Evolutionary conservation across 2,329 filamentous ascomycete genomes (phyloP), one percentile per base, ranked within the genome.

Genomic region (Aspergillus viridinutans): DNA sequence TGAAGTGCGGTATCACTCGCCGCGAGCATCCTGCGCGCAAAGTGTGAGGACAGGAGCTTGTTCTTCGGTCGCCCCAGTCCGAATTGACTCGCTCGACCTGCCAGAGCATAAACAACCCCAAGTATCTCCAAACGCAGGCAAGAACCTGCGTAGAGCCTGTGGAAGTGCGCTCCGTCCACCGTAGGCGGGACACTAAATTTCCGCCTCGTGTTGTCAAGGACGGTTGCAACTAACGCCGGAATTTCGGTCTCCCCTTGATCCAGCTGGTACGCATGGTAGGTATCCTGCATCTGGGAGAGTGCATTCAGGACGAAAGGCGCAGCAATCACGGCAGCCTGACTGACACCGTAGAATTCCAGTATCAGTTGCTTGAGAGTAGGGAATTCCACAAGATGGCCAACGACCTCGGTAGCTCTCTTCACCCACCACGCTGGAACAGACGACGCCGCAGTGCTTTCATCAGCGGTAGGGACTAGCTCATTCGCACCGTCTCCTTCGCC

Each of bases 51-150:
- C 14, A 21, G 50, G 7, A 61, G 62, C 21, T 52, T 63, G 6
- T 62, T 58, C 25, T 58, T 54, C 3, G 62, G 5, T 6, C 6
- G 14, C 32, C 32, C 59, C 2, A 68, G 58, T 23, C 67, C 67
- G 14, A 67, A 60, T 38, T 62, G 56, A 17, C 57, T 58, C 9
- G 64, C 63, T 17, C 63, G 62, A n/a, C 74, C 76, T 2, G 76
- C 74, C 4, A 72, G 67, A 26, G 72, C 66, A 40, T 74, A 69
- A 4, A 78, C 57, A 10, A 72, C 65, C 0, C 72, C 75, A 10
- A 78, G 66, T 4, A 71, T 71, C 38, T 78, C 75, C 4, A 78
- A 60, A 1, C 76, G 72, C 38, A 76, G 59, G 20, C 70, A 67
- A 14, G 67, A 61, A 0, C 74, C 75, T 0, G 74, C 76, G 54